A percentile compares a stretch with the other conserved stretches of the same genome.
Evolutionary conservation across 1,284 basidiomycete genomes (phyloP).

Genomic region (Ustilago esculenta): DNA sequence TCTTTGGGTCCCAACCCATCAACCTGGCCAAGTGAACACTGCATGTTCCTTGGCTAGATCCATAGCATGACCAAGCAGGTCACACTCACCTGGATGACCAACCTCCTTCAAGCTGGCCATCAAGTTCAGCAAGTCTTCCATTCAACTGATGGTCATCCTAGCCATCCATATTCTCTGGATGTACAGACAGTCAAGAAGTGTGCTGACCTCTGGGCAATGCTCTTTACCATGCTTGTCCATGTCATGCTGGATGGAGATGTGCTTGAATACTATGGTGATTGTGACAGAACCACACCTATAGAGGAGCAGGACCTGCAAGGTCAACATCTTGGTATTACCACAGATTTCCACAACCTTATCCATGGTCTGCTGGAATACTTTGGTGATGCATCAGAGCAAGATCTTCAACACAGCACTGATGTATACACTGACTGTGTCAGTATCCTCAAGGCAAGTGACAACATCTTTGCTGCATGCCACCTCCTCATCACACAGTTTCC

Average conservation of each 20-base stretch:
- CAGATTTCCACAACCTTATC: too few relatives aligned
- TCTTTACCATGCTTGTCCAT: not conserved
- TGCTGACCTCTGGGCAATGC: not conserved
- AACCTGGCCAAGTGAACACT: not conserved
- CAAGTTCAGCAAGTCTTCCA: too few relatives aligned
- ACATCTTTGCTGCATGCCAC: too few relatives aligned
- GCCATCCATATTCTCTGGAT: not conserved
- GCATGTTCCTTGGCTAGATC: not conserved
- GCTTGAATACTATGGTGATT: constrained; percentile 3
- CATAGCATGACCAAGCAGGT: not conserved
- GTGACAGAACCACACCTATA: not conserved
- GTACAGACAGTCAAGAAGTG: not conserved
- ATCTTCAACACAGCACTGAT: too few relatives aligned
- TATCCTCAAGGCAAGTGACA: too few relatives aligned
- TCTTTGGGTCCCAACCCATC: not conserved
- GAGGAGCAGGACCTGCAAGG: not conserved
- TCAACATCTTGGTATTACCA: too few relatives aligned
- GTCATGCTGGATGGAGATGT: not conserved
- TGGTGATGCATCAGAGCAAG: too few relatives aligned
- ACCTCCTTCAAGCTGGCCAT: not conserved
- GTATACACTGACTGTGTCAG: too few relatives aligned
- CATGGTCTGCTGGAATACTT: too few relatives aligned
- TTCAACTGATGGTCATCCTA: not conserved
- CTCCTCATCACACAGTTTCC: too few relatives aligned
- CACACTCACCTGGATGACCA: not conserved